Evolutionary conservation across 2,329 filamentous ascomycete genomes (phyloP).

Genomic region (Beauveria pseudobassiana): DNA sequence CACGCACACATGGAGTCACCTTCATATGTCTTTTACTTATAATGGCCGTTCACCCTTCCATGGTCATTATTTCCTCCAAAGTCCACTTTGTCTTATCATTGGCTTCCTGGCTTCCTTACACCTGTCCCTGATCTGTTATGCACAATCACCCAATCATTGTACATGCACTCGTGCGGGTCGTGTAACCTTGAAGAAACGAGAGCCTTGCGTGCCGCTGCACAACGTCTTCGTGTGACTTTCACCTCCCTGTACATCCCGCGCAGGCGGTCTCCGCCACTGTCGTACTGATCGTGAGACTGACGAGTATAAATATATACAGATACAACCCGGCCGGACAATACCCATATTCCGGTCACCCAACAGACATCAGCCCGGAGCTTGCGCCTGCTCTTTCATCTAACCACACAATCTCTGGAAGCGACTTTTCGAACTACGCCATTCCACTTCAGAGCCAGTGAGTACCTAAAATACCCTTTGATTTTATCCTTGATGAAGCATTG

Average conservation of each 20-base stretch:
- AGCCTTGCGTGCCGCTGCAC: background rate
- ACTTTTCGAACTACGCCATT: too few relatives aligned
- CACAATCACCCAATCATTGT: slow-evolving; percentile 1
- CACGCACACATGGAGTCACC: background rate
- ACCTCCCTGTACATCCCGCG: background rate
- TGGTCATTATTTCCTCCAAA: background rate
- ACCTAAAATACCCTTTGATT: background rate
- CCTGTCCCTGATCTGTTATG: background rate
- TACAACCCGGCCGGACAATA: background rate
- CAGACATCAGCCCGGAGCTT: too few relatives aligned
- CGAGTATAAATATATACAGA: background rate
- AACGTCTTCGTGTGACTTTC: background rate
- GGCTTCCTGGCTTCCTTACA: background rate
- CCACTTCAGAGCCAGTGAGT: background rate
- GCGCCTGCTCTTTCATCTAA: too few relatives aligned
- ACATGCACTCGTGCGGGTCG: background rate
- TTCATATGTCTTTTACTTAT: background rate
- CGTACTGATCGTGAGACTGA: slow-evolving; percentile 1
- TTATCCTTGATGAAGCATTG: background rate
- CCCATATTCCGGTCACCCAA: background rate
- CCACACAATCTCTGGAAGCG: too few relatives aligned
- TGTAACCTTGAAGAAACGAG: background rate
- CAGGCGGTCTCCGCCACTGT: background rate
- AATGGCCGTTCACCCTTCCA: background rate
- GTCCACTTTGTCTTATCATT: background rate